Conservation (phyloP, 192 early-diverging fungal species). For the Pilobolus umbonatus region DNA sequence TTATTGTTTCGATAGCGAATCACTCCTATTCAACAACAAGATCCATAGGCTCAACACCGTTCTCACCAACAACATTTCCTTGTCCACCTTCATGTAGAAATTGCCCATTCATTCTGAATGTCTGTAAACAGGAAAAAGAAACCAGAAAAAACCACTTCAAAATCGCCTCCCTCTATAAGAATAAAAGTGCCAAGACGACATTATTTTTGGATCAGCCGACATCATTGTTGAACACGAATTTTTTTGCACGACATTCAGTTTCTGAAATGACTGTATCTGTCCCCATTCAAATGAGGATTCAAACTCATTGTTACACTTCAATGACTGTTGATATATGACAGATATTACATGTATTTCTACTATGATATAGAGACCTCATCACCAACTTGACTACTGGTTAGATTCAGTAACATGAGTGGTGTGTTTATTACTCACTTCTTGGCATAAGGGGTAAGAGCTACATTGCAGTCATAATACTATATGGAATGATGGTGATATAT, state of each 20-base stretch:
- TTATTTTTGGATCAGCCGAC: conserved; percentile 19
- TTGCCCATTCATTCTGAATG: conserved; percentile 12
- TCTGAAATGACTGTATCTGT: conserved; percentile 12
- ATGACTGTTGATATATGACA: no score
- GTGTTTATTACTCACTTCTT: no score
- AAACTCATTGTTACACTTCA: no score
- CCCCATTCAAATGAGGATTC: no score
- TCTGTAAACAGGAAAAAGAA: conserved; percentile 15
- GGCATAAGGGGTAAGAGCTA: no score
- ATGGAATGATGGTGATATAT: no score
- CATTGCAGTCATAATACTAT: no score
- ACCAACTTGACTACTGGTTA: no score
- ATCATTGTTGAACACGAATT: conserved; percentile 13
- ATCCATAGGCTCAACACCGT: conserved; percentile 20
- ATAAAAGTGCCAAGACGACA: conserved; percentile 1
- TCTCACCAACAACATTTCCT: conserved; percentile 15
- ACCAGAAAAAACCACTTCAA: not conserved
- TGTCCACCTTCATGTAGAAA: conserved; percentile 19
- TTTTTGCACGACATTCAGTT: conserved; percentile 19
- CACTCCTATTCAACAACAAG: conserved; percentile 18
- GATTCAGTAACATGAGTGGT: no score
- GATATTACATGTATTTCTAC: no score
- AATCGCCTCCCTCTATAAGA: not conserved
- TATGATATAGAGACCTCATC: no score
- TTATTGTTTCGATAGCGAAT: conserved; percentile 15